A percentile compares a stretch with the other conserved stretches of the same genome.
phyloP scores from a whole-genome alignment of 768 basidiomycete genomes.

The Mycena leptocephala region DNA sequence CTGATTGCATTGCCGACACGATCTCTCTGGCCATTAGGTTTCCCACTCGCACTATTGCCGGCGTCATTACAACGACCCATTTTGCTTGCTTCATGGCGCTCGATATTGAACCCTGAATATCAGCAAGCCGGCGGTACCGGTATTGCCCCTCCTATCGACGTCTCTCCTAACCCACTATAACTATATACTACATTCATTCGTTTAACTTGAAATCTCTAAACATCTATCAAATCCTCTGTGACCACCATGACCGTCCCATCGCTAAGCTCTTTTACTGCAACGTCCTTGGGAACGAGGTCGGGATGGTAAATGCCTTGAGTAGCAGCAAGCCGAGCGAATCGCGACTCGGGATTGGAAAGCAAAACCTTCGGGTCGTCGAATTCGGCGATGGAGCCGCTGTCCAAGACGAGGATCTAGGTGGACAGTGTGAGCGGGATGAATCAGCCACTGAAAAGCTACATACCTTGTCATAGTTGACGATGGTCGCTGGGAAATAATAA shows the following conservation, averaged over 20 bases:
- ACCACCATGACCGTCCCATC: slow-evolving; percentile 20
- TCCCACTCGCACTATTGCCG: no score
- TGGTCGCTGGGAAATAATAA: slow-evolving; percentile 10
- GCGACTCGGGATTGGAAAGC: slow-evolving; percentile 20
- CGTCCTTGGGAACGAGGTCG: slow-evolving; percentile 7
- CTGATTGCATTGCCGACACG: no score
- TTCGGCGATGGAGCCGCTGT: slow-evolving; percentile 17
- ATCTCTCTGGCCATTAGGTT: no score
- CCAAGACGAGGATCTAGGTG: slow-evolving; percentile 19
- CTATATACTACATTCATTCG: no score
- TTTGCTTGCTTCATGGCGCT: no score
- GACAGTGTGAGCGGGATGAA: background rate
- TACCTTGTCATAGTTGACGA: slow-evolving; percentile 32
- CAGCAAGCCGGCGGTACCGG: no score
- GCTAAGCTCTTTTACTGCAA: slow-evolving; percentile 10
- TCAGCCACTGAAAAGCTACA: background rate
- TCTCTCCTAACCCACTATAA: no score
- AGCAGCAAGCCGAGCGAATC: slow-evolving; percentile 25
- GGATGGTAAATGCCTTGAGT: slow-evolving; percentile 28
- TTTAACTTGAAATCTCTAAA: background rate
- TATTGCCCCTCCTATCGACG: no score
- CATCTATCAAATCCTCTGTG: slow-evolving; percentile 16
- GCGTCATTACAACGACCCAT: no score
- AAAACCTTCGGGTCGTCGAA: slow-evolving; percentile 13
- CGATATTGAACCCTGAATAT: no score